Percentiles rank a stretch among this genome's conserved stretches.
Conservation (phyloP, 495 filamentous ascomycete species). For the Neurospora sp. region DNA sequence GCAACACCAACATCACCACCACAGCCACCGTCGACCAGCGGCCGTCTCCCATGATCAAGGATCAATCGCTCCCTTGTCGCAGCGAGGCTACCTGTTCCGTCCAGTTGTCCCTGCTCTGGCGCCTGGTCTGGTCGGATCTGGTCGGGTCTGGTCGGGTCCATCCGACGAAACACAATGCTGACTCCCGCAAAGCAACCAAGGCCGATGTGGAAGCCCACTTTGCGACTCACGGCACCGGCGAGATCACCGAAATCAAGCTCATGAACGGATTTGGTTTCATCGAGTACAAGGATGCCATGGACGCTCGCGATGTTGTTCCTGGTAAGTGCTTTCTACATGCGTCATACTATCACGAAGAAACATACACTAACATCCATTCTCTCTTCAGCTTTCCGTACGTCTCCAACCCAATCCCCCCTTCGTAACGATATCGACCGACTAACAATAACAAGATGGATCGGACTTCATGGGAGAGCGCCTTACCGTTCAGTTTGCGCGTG, state of each 20-base stretch:
- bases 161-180: conserved; percentile 4
- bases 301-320: conserved; percentile 94
- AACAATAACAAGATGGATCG: conserved; percentile 68
- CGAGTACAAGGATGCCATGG: conserved; percentile 95
- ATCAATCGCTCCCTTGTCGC: background rate
- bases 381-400: conserved; percentile 48
- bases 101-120: background rate
- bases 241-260: conserved; percentile 97
- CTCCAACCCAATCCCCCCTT: conserved; percentile 14
- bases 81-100: background rate
- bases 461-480: conserved; percentile 96
- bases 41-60: background rate
- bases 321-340: conserved; percentile 46
- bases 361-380: conserved; percentile 13
- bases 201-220: conserved; percentile 95
- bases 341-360: conserved; percentile 10
- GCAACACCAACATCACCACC: conserved; percentile 20
- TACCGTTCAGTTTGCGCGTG: conserved; percentile 95
- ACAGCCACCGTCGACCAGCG: background rate
- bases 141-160: background rate
- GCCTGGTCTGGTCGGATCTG: background rate
- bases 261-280: conserved; percentile 99
- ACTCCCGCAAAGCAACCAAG: conserved; percentile 65
- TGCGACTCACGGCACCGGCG: conserved; percentile 85
- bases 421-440: conserved; percentile 24